Evolutionary conservation across 1,284 basidiomycete genomes (phyloP).

Genomic region (Ganoderma sinense): DNA sequence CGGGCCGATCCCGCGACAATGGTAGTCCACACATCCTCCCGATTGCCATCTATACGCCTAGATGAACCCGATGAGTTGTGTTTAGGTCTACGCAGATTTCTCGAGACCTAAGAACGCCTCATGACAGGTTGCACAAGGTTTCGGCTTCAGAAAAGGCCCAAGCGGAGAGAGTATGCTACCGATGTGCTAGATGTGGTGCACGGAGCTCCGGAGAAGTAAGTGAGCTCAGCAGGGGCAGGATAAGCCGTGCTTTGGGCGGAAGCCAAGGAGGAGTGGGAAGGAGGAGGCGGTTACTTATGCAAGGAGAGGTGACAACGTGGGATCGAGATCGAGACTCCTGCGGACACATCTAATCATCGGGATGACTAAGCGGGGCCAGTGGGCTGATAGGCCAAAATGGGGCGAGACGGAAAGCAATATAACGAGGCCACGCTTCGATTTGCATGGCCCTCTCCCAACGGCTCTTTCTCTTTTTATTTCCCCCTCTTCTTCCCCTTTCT

Average conservation of each 20-base stretch:
- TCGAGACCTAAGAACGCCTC: neutral
- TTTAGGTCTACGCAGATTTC: too few species aligned
- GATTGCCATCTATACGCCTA: neutral
- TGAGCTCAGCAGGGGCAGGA: neutral
- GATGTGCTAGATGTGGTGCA: neutral
- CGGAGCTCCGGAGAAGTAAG: neutral
- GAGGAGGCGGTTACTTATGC: neutral
- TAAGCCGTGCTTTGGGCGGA: neutral
- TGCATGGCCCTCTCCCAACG: conserved; percentile 9
- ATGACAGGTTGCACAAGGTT: neutral
- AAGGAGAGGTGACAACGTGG: conserved; percentile 1
- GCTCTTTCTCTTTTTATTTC: conserved; percentile 22
- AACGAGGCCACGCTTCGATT: conserved; percentile 13
- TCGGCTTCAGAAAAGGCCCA: neutral
- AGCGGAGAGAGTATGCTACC: neutral
- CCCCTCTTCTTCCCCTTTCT: conserved; percentile 19
- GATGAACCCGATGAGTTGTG: too few species aligned
- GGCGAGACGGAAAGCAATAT: conserved; percentile 18
- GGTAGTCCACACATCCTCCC: neutral
- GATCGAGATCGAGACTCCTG: neutral
- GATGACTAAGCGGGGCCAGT: conserved; percentile 24
- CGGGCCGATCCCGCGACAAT: neutral
- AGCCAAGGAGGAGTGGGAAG: neutral
- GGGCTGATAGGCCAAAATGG: conserved; percentile 22
- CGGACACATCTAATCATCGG: neutral